These are phyloP conservation scores for Phoenix roebelenii DNA, from an alignment of 176 grass and related monocot genomes.

Conservation along the genomic window DNA sequence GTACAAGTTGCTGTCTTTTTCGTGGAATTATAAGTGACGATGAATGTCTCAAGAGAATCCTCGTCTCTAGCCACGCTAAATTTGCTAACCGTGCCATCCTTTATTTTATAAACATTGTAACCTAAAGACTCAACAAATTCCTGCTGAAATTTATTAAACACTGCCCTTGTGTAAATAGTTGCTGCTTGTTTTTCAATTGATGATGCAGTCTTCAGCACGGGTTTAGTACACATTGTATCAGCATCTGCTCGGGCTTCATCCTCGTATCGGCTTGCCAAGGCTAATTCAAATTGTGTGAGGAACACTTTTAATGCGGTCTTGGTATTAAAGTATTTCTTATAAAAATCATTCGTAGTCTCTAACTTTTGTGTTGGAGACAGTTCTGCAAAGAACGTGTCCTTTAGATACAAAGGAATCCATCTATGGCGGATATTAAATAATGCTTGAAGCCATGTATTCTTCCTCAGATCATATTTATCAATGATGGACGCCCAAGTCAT, in stretches of 20 bases:
- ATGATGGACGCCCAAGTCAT: conserved; percentile 61
- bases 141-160: conserved; percentile 84
- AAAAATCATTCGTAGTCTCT: conserved; percentile 79
- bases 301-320: conserved; percentile 71
- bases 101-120: conserved; percentile 62
- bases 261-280: conserved; percentile 44
- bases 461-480: conserved; percentile 73
- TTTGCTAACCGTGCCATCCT: conserved; percentile 47
- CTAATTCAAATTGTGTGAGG: conserved; percentile 59
- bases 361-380: conserved; percentile 47
- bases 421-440: conserved; percentile 78
- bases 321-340: conserved; percentile 72
- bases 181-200: conserved; percentile 92
- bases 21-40: conserved; percentile 58
- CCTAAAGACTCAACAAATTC: conserved; percentile 85
- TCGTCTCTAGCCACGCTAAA: conserved; percentile 70
- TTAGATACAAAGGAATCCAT: conserved; percentile 74
- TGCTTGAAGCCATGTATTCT: conserved; percentile 82
- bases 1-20: conserved; percentile 66
- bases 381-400: conserved; percentile 77
- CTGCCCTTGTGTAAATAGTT: conserved; percentile 58
- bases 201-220: conserved; percentile 58
- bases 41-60: conserved; percentile 60
- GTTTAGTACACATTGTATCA: conserved; percentile 34
- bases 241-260: conserved; percentile 60